Evolutionary conservation across 2,329 filamentous ascomycete species (phyloP), one percentile per base, ranked within the genome.

Genomic region (Phaeomoniella chlamydospora): DNA sequence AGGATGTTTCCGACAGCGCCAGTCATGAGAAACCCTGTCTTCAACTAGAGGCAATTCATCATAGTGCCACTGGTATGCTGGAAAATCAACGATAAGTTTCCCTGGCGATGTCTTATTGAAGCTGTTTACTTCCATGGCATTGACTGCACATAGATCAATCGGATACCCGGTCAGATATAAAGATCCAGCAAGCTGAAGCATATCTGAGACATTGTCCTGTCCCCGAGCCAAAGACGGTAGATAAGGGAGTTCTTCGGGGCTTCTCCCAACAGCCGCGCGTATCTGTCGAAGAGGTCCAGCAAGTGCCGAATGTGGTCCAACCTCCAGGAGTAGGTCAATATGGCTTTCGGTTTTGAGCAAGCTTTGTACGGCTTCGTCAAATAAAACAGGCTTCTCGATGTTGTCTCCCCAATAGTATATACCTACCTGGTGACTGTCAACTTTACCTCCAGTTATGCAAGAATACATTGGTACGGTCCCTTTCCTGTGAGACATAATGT

Each of bases 301-400:
- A 11, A 56, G 41, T 1, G 49, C 48, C 2, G 47, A 37, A 29
- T 56, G 53, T 1, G 53, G 52, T 1, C 53, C 53, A 34, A 55
- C 40, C 17, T 56, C 53, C 4, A 55, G 11, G 2, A 54, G 34
- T 9, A 18, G 4, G 6, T 16, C 16, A 4, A 18, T 17, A 9
- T 34, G 6, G 9, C 9, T 17, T 9, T 15, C 11, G 6, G 4
- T 18, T 6, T 13, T 6, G 10, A 15, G 14, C 13, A 34, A 9
- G 32, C 4, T 9, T 4, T 16, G 5, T 12, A 34, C 32, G 11
- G 32, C 32, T 4, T 16, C 14, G 32, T 34, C 13, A 17, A 34
- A 34, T 10, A 17, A 17, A 16, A 34, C 32, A 9, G 14, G 4
- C 11, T 9, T 4, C 13, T 18, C 9, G 32, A 34, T 13, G 32